Base-by-base conservation (phyloP, 768 basidiomycete genomes). In the Mycena rosella region DNA sequence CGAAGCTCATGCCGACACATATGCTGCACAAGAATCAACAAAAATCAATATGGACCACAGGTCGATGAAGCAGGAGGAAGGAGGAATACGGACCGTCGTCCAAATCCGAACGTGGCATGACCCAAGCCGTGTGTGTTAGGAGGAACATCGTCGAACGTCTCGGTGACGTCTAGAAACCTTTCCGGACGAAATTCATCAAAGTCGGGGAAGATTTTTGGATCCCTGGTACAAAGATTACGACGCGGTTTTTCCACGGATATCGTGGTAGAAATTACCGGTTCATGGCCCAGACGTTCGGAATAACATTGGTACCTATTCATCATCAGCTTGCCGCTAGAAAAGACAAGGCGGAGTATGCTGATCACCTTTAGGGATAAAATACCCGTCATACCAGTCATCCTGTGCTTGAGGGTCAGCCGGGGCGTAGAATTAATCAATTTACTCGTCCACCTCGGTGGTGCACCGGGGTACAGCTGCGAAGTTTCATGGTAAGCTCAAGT, bases 311-410 rank as follows among this genome's bases (percentile, higher is more conserved):
- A 13, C 55, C 55, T 57, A n/a, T 40, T n/a, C 20, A 42, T 24
- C 26, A 30, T 27, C 27, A 29, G 5, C 2, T 8, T 14, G 14
- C 17, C 17, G 20, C 9, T 9, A 40, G 8, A 17, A 26, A n/a
- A 44, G 27, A 29, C 9, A 18, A 40, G 24, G 27, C 14, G 47
- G n/a, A n/a, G n/a, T n/a, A 36, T 9, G 11, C 68, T 32, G 15
- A 42, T 64, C 44, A 26, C 74, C 76, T 18, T 73, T 71, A 1
- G 73, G 69, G 3, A 78, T 77, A 0, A 69, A 13, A 30, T 71
- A 71, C 4, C 74, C 76, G 5, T 74, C 44, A 26, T 72, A 69
- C 48, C 60, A 32, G 2, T 60, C n/a, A 11, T 78, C 75, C 27
- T 75, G 52, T 10, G 27, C 22, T 20, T 26, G 47, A 26, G 20